Conservation (phyloP, 1,139 yeast species). For the Hyphopichia burtonii region DNA sequence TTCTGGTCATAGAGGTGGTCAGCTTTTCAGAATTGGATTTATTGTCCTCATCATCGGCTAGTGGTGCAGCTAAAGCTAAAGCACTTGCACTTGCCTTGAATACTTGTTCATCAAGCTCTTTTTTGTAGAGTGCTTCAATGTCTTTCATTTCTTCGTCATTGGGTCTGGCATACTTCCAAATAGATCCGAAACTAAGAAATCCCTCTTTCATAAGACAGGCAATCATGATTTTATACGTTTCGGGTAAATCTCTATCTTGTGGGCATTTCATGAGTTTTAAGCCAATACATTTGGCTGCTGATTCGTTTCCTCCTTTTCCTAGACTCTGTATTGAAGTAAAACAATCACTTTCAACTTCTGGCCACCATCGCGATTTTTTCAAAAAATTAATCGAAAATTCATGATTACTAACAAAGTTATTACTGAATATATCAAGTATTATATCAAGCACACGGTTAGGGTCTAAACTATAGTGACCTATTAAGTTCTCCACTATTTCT, state of each 20-base stretch:
- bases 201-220: slow-evolving; percentile 68
- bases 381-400: slow-evolving; percentile 50
- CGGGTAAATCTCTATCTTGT: slow-evolving; percentile 37
- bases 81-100: slow-evolving; percentile 73
- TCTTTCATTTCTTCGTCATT: slow-evolving; percentile 36
- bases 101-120: slow-evolving; percentile 59
- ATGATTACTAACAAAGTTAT: slow-evolving; percentile 44
- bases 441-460: slow-evolving; percentile 70
- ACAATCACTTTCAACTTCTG: slow-evolving; percentile 33
- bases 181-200: slow-evolving; percentile 60
- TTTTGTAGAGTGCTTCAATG: slow-evolving; percentile 47
- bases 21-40: slow-evolving; percentile 10
- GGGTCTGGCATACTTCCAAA: slow-evolving; percentile 60
- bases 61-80: slow-evolving; percentile 83
- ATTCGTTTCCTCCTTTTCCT: slow-evolving; percentile 54
- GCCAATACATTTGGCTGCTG: slow-evolving; percentile 61
- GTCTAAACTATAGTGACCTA: slow-evolving; percentile 79
- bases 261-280: slow-evolving; percentile 47
- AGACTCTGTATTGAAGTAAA: slow-evolving; percentile 27
- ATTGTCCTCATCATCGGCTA: slow-evolving; percentile 65
- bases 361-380: slow-evolving; percentile 67
- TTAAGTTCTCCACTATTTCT: slow-evolving; percentile 54
- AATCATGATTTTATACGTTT: slow-evolving; percentile 43
- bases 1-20: slow-evolving; percentile 5
- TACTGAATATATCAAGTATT: slow-evolving; percentile 50